Conservation (phyloP, 2,329 filamentous ascomycete genomes). For the Nakataea oryzae region DNA sequence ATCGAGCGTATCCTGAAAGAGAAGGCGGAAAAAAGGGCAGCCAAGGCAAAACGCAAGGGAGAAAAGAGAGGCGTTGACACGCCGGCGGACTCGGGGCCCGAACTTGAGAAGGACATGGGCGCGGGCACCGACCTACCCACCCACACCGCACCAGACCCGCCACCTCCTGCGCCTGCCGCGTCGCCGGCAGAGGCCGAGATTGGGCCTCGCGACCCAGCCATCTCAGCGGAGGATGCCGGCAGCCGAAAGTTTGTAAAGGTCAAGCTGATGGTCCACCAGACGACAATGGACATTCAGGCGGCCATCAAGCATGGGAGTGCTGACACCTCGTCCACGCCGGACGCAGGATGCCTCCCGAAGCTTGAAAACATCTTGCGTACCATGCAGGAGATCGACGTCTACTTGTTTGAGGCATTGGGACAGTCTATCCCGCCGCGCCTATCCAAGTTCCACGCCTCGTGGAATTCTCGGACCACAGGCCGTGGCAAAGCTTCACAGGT, state of each 20-base stretch:
- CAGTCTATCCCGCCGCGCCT: background rate
- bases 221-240: background rate
- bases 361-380: background rate
- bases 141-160: background rate
- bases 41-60: constrained; percentile 13
- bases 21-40: constrained; percentile 30
- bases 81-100: background rate
- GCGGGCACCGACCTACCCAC: background rate
- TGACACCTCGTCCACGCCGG: too few relatives aligned
- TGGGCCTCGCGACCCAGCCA: background rate
- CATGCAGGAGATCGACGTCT: background rate
- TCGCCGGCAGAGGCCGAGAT: background rate
- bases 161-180: background rate
- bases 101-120: background rate
- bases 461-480: background rate
- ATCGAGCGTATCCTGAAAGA: constrained; percentile 32
- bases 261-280: background rate
- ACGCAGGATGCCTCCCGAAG: background rate
- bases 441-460: background rate
- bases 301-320: background rate
- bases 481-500: background rate
- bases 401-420: background rate
- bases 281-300: background rate
- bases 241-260: background rate
- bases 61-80: background rate